These are phyloP conservation scores for Cornus suecica DNA, from an alignment of 148 eudicot genomes.

Conservation along the genomic window DNA sequence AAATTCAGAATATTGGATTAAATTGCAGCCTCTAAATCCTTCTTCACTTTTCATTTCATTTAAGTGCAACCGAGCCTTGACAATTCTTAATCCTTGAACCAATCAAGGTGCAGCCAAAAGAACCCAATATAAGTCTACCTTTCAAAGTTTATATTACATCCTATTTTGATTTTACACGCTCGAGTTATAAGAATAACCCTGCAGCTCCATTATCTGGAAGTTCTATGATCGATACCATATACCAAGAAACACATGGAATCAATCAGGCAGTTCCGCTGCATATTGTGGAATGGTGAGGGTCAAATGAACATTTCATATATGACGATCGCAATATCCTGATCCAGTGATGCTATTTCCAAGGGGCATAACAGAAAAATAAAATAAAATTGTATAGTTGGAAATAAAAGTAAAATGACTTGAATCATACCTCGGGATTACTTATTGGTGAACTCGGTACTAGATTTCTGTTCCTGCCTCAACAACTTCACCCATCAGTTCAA, in stretches of 20 bases:
- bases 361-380: not conserved
- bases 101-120: not conserved
- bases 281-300: not conserved
- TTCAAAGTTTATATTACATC: not conserved
- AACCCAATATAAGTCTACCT: not conserved
- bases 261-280: not conserved
- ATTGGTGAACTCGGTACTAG: not conserved
- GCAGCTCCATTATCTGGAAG: not conserved
- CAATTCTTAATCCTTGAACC: not conserved
- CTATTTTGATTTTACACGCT: not conserved
- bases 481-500: conserved; percentile 22
- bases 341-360: conserved; percentile 5
- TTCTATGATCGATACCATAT: not conserved
- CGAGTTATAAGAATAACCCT: not conserved
- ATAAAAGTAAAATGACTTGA: not conserved
- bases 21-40: not conserved
- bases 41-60: no score
- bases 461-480: conserved; percentile 20
- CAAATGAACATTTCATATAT: not conserved
- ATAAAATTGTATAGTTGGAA: not conserved
- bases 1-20: not conserved
- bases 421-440: not conserved
- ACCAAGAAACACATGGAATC: not conserved
- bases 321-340: not conserved
- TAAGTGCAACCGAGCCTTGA: no score